Conservation (phyloP, 371 early-diverging fungal species). For the Rhizopus stolonifer region DNA sequence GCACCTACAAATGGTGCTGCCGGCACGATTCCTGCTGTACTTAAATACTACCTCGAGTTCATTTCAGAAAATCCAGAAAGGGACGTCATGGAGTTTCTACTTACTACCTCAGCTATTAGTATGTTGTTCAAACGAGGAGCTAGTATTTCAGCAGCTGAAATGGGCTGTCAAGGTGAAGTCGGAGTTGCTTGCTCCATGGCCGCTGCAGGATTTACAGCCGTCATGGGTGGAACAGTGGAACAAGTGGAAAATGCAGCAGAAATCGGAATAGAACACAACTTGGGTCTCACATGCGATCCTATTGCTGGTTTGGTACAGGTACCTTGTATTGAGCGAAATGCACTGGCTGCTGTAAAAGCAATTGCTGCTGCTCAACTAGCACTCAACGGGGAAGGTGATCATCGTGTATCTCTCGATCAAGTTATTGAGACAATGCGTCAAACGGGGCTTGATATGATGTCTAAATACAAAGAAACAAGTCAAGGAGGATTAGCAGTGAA, state of each 20-base stretch:
- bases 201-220: constrained; percentile 92
- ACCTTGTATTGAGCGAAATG: constrained; percentile 97
- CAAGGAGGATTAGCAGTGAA: constrained; percentile 92
- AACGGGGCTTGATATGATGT: constrained; percentile 91
- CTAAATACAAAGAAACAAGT: constrained; percentile 95
- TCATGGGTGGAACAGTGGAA: constrained; percentile 89
- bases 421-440: constrained; percentile 97
- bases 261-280: constrained; percentile 95
- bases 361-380: constrained; percentile 94
- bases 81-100: constrained; percentile 88
- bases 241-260: constrained; percentile 96
- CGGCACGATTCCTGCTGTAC: constrained; percentile 89
- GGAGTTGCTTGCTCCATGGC: constrained; percentile 97
- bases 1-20: constrained; percentile 95
- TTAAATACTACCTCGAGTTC: constrained; percentile 94
- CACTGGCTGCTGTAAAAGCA: constrained; percentile 93
- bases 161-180: constrained; percentile 91
- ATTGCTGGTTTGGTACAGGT: constrained; percentile 92
- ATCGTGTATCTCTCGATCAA: constrained; percentile 90
- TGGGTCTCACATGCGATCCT: constrained; percentile 94
- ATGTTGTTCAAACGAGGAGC: constrained; percentile 97
- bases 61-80: constrained; percentile 84
- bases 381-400: constrained; percentile 86
- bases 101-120: constrained; percentile 92
- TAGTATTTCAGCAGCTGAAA: constrained; percentile 92